phyloP scores from a whole-genome alignment of 345 rosid species.

The Dovyalis caffra region DNA sequence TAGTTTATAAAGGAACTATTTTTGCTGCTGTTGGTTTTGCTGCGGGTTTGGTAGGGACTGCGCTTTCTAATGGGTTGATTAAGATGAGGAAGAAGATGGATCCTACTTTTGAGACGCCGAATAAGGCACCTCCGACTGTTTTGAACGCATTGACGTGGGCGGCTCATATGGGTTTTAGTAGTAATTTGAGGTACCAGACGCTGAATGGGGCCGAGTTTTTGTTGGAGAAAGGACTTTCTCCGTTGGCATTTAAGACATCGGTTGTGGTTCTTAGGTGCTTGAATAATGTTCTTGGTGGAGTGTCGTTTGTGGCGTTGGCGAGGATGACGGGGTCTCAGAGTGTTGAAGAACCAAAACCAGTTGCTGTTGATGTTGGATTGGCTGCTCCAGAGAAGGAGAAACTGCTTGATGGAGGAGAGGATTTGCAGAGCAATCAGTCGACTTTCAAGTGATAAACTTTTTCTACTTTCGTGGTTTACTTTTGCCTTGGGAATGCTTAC shows the following conservation, averaged over 20 bases:
- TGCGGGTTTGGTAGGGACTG: slow-evolving; percentile 90
- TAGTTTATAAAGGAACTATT: slow-evolving; percentile 73
- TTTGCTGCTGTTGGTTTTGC: slow-evolving; percentile 90
- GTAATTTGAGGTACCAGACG: slow-evolving; percentile 89
- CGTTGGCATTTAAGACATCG: slow-evolving; percentile 68
- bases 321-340: slow-evolving; percentile 94
- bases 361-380: not conserved
- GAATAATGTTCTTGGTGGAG: slow-evolving; percentile 85
- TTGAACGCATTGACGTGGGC: slow-evolving; percentile 92
- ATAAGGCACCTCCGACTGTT: slow-evolving; percentile 84
- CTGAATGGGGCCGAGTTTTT: slow-evolving; percentile 79
- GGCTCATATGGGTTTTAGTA: slow-evolving; percentile 83
- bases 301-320: slow-evolving; percentile 87
- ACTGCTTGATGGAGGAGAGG: slow-evolving; percentile 13
- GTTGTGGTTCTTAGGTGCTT: slow-evolving; percentile 76
- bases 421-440: slow-evolving; percentile 15
- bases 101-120: slow-evolving; percentile 79
- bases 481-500: not conserved
- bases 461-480: not conserved
- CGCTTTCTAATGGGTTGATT: slow-evolving; percentile 75
- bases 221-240: slow-evolving; percentile 58
- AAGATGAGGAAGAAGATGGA: slow-evolving; percentile 94
- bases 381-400: slow-evolving; percentile 21
- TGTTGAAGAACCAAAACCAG: slow-evolving; percentile 22
- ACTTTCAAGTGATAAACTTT: slow-evolving; percentile 2